phyloP scores from a whole-genome alignment of 257 asterid genomes.

The Solanum chilense region DNA sequence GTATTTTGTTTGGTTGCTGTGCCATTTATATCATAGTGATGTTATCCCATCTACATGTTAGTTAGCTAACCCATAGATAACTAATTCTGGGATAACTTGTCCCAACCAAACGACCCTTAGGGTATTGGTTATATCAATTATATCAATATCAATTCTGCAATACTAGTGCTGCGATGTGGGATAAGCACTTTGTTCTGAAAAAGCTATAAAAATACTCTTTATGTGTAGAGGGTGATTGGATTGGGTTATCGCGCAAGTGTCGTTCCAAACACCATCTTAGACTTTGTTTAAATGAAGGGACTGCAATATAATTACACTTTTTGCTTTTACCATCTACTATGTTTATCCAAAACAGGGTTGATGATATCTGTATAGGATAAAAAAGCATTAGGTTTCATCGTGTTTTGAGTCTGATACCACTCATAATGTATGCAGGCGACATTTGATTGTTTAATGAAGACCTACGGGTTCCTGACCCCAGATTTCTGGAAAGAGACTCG shows the following conservation, averaged over 20 bases:
- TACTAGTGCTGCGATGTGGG: neutral
- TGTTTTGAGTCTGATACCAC: neutral
- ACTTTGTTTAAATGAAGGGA: neutral
- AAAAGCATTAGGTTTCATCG: too few relatives aligned
- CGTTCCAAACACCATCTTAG: too few relatives aligned
- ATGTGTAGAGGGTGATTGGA: too few relatives aligned
- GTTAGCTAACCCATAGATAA: too few relatives aligned
- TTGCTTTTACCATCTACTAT: neutral
- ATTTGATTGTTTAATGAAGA: slow-evolving; percentile 59
- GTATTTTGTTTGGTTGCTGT: too few relatives aligned
- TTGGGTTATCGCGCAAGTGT: too few relatives aligned
- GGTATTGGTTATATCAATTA: neutral
- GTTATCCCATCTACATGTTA: too few relatives aligned
- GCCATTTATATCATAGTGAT: too few relatives aligned
- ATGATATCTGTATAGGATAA: too few relatives aligned
- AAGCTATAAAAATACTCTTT: neutral
- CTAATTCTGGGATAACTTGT: too few relatives aligned
- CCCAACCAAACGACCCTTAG: too few relatives aligned
- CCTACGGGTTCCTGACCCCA: slow-evolving; percentile 73
- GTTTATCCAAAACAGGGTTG: neutral
- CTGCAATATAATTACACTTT: neutral
- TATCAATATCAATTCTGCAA: too few relatives aligned
- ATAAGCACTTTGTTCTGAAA: neutral
- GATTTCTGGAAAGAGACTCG: slow-evolving; percentile 46
- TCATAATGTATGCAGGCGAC: slow-evolving; percentile 36